A percentile compares a stretch with the other conserved stretches of the same genome.
Conservation (phyloP, 2,329 filamentous ascomycete species). For the Anisogramma anomala region DNA sequence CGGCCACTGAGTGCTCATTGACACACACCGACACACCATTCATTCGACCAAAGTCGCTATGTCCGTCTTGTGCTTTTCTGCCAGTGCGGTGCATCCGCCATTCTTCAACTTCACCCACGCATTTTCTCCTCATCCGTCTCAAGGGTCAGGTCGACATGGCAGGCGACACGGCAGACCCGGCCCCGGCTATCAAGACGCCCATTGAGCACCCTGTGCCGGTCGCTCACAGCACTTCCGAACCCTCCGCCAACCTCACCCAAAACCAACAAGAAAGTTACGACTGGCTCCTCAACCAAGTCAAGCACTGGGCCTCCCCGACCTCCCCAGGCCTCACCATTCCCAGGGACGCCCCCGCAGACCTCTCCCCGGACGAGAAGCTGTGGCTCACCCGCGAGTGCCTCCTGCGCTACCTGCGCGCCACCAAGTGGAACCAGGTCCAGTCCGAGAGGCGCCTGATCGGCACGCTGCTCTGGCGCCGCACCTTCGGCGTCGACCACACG, state of each 20-base stretch:
- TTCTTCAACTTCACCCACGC: too few relatives aligned
- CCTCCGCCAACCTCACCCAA: slow-evolving; percentile 50
- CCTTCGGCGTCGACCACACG: slow-evolving; percentile 65
- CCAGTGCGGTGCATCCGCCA: too few relatives aligned
- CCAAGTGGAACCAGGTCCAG: slow-evolving; percentile 73
- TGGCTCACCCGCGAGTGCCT: slow-evolving; percentile 91
- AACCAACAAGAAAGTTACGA: slow-evolving; percentile 79
- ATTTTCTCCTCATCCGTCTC: too few relatives aligned
- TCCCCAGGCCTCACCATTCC: slow-evolving; percentile 7
- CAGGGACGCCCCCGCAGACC: slow-evolving; percentile 49
- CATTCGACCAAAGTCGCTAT: too few relatives aligned
- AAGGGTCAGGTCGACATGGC: not conserved
- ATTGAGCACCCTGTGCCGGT: slow-evolving; percentile 47
- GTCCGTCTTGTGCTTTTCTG: too few relatives aligned
- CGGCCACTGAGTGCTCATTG: too few relatives aligned
- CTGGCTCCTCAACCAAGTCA: slow-evolving; percentile 57
- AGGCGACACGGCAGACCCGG: slow-evolving; percentile 1
- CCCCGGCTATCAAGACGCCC: slow-evolving; percentile 35
- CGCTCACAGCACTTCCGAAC: slow-evolving; percentile 43
- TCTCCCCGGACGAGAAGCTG: slow-evolving; percentile 71
- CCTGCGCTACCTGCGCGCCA: slow-evolving; percentile 82
- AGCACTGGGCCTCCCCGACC: slow-evolving; percentile 41
- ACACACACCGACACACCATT: too few relatives aligned
- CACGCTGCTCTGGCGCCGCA: slow-evolving; percentile 78
- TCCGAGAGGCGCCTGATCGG: slow-evolving; percentile 67